Evolutionary conservation across 306 rosid species (phyloP).

Genomic region (Acacia crassicarpa): DNA sequence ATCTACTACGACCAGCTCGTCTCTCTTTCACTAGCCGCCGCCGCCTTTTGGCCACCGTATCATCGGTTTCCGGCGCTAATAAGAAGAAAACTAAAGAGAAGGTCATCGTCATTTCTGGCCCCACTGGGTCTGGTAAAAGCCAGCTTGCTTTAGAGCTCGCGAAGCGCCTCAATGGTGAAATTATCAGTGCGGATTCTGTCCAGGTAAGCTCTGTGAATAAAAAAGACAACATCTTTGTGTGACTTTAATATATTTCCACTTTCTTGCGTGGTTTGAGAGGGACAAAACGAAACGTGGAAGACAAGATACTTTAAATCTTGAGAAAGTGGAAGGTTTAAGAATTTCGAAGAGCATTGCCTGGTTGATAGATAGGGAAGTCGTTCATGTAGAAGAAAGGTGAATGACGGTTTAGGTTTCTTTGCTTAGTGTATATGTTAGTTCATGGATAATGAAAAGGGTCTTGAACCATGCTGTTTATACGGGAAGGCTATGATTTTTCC

Average conservation of each 20-base stretch:
- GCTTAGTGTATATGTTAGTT: neutral
- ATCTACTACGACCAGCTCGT: constrained; percentile 28
- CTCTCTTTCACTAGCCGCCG: constrained; percentile 35
- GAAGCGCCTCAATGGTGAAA: constrained; percentile 84
- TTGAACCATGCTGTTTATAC: neutral
- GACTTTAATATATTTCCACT: neutral
- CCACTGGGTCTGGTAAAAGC: constrained; percentile 90
- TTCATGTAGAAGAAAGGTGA: neutral
- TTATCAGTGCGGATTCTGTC: constrained; percentile 90
- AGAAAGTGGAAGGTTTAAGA: neutral
- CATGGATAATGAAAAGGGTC: neutral
- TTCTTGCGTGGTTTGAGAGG: neutral
- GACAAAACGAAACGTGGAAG: neutral
- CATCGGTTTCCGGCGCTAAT: constrained; percentile 39
- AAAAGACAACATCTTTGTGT: neutral
- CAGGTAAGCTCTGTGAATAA: constrained; percentile 48
- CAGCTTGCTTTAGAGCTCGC: constrained; percentile 87
- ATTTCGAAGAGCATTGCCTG: neutral
- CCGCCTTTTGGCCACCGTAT: constrained; percentile 38
- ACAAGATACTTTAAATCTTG: neutral
- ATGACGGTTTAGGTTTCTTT: neutral
- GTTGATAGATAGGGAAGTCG: neutral
- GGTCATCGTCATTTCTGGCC: constrained; percentile 85
- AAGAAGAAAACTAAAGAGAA: constrained; percentile 53
- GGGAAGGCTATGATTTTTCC: neutral